These are phyloP conservation scores for Pochonia chlamydosporia DNA, from an alignment of 2,329 filamentous ascomycete species.

Conservation along the genomic window DNA sequence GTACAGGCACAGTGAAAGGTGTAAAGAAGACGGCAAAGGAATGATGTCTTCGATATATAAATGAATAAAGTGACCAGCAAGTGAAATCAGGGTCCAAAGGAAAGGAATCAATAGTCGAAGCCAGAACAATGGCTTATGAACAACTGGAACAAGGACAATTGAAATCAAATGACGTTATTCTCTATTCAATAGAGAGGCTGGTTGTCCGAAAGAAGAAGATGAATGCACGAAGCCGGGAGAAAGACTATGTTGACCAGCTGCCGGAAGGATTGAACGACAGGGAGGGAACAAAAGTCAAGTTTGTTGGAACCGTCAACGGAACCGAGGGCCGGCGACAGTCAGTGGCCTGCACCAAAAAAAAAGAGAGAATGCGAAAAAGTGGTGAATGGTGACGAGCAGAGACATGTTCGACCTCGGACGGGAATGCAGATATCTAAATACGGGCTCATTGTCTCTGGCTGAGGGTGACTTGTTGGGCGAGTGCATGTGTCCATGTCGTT, in stretches of 20 bases:
- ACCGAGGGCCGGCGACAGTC: background rate
- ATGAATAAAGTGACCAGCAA: background rate
- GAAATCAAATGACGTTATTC: slow-evolving; percentile 12
- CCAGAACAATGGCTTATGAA: background rate
- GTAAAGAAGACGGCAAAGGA: background rate
- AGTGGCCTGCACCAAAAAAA: slow-evolving; percentile 6
- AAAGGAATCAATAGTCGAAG: background rate
- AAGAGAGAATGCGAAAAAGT: background rate
- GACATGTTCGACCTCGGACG: slow-evolving; percentile 4
- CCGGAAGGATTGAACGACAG: slow-evolving; percentile 27
- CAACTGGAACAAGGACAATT: slow-evolving; percentile 1
- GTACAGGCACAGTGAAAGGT: background rate
- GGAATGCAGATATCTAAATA: slow-evolving; percentile 17
- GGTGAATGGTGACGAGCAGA: background rate
- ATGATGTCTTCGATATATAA: slow-evolving; percentile 3
- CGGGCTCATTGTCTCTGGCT: background rate
- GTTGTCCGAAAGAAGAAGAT: slow-evolving; percentile 2
- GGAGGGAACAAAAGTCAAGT: slow-evolving; percentile 1
- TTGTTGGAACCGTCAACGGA: slow-evolving; percentile 6
- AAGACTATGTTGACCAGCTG: slow-evolving; percentile 18
- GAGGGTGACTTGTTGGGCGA: no score
- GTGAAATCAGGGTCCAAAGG: background rate
- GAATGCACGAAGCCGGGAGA: slow-evolving; percentile 6
- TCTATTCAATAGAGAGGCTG: slow-evolving; percentile 12
- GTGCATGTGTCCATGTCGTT: background rate